Conservation (phyloP, 1,284 basidiomycete genomes). For the Phenoliferia sp. region DNA sequence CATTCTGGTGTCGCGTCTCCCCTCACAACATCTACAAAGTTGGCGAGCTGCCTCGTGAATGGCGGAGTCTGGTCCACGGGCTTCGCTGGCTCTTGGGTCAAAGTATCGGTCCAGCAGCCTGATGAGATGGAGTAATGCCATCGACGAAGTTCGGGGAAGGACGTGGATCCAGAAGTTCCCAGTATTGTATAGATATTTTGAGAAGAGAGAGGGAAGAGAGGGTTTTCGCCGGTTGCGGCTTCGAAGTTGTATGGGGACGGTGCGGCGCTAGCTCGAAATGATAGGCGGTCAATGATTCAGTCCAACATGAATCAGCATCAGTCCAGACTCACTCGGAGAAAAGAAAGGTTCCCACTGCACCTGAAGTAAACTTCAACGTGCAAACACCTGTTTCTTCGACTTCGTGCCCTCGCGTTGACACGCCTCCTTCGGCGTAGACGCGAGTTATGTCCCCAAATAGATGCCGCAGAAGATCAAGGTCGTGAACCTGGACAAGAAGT, state of each 20-base stretch:
- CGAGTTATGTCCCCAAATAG: slow-evolving; percentile 29
- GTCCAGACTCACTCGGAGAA: slow-evolving; percentile 30
- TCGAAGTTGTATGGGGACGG: slow-evolving; percentile 31
- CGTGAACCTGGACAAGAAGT: slow-evolving; percentile 13
- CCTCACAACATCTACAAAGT: slow-evolving; percentile 24
- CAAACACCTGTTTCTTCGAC: slow-evolving; percentile 33
- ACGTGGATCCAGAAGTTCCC: slow-evolving; percentile 25
- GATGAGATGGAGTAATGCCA: slow-evolving; percentile 13
- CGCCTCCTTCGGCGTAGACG: slow-evolving; percentile 29
- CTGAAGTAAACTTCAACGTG: slow-evolving; percentile 27
- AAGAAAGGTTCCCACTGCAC: slow-evolving; percentile 31
- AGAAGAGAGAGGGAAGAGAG: slow-evolving; percentile 14
- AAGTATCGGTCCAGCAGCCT: slow-evolving; percentile 16
- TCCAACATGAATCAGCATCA: neutral
- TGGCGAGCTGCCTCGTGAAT: slow-evolving; percentile 30
- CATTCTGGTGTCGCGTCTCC: slow-evolving; percentile 20
- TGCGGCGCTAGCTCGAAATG: slow-evolving; percentile 15
- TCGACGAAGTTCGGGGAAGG: slow-evolving; percentile 24
- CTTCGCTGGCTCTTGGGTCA: neutral
- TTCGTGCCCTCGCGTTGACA: slow-evolving; percentile 17
- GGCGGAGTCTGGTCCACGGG: slow-evolving; percentile 22
- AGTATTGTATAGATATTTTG: slow-evolving; percentile 29
- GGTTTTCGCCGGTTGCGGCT: slow-evolving; percentile 33
- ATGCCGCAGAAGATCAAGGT: slow-evolving; percentile 29
- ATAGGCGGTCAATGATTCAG: neutral